phyloP scores from a whole-genome alignment of 768 basidiomycete genomes.

The Suillus discolor region DNA sequence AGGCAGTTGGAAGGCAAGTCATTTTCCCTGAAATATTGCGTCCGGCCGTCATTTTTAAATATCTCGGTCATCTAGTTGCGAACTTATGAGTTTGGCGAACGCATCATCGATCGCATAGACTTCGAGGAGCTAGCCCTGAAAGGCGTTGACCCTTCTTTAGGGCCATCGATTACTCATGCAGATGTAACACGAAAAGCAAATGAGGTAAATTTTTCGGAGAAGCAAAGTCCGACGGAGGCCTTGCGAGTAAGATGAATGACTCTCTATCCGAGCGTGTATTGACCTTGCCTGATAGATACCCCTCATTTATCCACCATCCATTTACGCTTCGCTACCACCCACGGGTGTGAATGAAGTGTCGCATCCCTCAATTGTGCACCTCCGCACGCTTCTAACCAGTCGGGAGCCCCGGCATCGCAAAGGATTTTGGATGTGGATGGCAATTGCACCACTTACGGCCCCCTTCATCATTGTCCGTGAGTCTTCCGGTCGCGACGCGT shows the following conservation, averaged over 20 bases:
- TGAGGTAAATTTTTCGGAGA: slow-evolving; percentile 18
- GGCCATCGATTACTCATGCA: slow-evolving; percentile 47
- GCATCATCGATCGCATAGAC: slow-evolving; percentile 68
- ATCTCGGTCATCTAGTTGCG: slow-evolving; percentile 46
- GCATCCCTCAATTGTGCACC: slow-evolving; percentile 43
- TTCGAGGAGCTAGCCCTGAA: slow-evolving; percentile 83
- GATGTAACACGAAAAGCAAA: slow-evolving; percentile 19
- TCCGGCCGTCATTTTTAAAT: background rate
- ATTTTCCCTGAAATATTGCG: slow-evolving; percentile 4
- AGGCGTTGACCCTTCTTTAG: slow-evolving; percentile 68
- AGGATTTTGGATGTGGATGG: slow-evolving; percentile 68
- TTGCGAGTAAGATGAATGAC: slow-evolving; percentile 1
- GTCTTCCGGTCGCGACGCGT: slow-evolving; percentile 27
- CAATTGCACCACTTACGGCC: slow-evolving; percentile 69
- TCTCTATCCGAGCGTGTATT: no score
- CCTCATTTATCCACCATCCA: slow-evolving; percentile 46
- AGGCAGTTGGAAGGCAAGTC: slow-evolving; percentile 72
- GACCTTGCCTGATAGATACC: slow-evolving; percentile 48
- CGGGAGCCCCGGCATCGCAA: slow-evolving; percentile 66
- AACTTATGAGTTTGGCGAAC: slow-evolving; percentile 65
- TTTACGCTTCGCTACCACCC: slow-evolving; percentile 50
- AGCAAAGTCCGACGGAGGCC: background rate
- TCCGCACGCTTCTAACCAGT: slow-evolving; percentile 51
- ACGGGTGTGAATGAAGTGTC: slow-evolving; percentile 21
- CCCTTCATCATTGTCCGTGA: slow-evolving; percentile 78